phyloP scores from a whole-genome alignment of 257 asterid species.

The Petunia axillaris region DNA sequence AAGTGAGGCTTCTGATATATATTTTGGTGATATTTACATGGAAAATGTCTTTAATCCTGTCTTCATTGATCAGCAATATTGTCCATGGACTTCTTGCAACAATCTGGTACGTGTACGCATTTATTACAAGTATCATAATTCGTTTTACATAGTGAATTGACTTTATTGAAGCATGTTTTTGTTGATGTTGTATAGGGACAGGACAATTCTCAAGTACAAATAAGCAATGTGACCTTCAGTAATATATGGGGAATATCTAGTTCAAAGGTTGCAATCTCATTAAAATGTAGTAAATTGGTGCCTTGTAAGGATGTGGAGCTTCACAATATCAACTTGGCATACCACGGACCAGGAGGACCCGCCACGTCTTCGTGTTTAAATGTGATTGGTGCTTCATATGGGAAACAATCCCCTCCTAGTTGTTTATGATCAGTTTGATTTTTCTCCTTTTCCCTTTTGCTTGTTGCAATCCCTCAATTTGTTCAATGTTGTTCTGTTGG shows the following conservation, averaged over 20 bases:
- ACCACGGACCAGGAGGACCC: slow-evolving; percentile 43
- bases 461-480: not conserved
- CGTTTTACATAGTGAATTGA: not conserved
- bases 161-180: slow-evolving; percentile 2
- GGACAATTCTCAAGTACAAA: slow-evolving; percentile 58
- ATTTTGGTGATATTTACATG: slow-evolving; percentile 55
- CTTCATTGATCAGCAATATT: slow-evolving; percentile 67
- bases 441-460: not conserved
- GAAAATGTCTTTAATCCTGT: slow-evolving; percentile 55
- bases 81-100: slow-evolving; percentile 47
- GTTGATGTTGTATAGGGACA: slow-evolving; percentile 34
- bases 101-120: slow-evolving; percentile 32
- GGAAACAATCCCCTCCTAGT: slow-evolving; percentile 51
- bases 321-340: slow-evolving; percentile 49
- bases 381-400: slow-evolving; percentile 51
- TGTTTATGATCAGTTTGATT: slow-evolving; percentile 38
- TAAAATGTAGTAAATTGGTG: slow-evolving; percentile 51
- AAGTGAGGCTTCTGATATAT: slow-evolving; percentile 46
- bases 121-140: slow-evolving; percentile 29
- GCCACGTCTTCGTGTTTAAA: slow-evolving; percentile 50
- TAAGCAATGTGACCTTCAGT: slow-evolving; percentile 55
- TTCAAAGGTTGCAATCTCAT: slow-evolving; percentile 48
- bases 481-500: not conserved
- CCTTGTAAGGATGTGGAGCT: slow-evolving; percentile 65
- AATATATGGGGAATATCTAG: slow-evolving; percentile 62